phyloP scores from a whole-genome alignment of 2,329 filamentous ascomycete species.

The Xylaria sp. region DNA sequence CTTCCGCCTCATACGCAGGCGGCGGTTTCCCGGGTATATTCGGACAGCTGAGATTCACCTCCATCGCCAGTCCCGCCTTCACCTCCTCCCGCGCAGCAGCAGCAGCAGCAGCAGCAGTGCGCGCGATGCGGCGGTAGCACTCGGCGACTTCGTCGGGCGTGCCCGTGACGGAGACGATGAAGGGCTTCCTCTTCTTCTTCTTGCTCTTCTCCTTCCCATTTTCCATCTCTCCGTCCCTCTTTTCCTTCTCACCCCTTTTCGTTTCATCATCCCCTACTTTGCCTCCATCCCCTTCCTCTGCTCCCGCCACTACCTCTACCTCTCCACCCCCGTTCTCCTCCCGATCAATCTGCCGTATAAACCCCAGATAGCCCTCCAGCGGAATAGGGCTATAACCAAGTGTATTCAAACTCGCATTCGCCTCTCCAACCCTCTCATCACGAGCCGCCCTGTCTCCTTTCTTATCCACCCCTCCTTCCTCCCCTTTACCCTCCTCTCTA shows the following conservation, averaged over 20 bases:
- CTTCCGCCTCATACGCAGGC: conserved; percentile 71
- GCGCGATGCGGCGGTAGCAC: conserved; percentile 65
- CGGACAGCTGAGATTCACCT: conserved; percentile 82
- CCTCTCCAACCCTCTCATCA: no score
- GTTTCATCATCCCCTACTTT: no score
- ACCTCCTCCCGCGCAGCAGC: conserved; percentile 39
- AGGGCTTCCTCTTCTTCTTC: conserved; percentile 60
- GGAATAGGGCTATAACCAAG: conserved; percentile 77
- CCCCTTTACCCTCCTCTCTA: conserved; percentile 9
- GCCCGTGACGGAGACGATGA: conserved; percentile 79
- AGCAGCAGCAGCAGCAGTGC: conserved; percentile 14
- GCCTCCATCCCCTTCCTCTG: conserved; percentile 31
- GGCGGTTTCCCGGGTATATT: conserved; percentile 77
- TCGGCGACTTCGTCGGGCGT: conserved; percentile 64
- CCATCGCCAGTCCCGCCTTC: conserved; percentile 69
- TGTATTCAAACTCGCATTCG: conserved; percentile 70
- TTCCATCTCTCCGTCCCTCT: conserved; percentile 24
- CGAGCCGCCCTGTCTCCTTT: no score
- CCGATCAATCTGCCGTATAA: conserved; percentile 41
- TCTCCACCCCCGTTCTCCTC: conserved; percentile 53
- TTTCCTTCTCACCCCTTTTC: conserved; percentile 18
- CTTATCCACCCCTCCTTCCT: conserved; percentile 32
- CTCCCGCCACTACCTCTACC: conserved; percentile 12
- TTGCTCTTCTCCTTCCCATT: background rate
- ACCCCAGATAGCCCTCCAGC: conserved; percentile 66